Conservation (phyloP, 2,329 filamentous ascomycete species). For the Coleophoma eucalyptorum region DNA sequence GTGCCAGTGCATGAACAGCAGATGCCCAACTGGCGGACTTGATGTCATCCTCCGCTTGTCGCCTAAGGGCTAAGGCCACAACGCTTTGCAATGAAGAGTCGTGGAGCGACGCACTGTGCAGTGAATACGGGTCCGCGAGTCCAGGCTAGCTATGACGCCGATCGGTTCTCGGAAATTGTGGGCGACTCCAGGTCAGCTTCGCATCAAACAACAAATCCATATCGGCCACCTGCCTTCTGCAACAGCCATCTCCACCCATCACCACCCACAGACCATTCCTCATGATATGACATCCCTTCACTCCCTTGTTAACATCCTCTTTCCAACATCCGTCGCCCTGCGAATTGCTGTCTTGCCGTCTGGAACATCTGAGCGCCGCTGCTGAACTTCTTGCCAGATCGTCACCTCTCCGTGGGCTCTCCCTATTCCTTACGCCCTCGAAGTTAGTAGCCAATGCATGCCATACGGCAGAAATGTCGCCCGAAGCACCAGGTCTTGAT, state of each 20-base stretch:
- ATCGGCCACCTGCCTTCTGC: neutral
- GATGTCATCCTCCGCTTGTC: too few relatives aligned
- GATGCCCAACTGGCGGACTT: too few relatives aligned
- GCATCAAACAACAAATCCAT: neutral
- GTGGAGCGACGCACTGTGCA: too few relatives aligned
- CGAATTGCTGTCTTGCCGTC: neutral
- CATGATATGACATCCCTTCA: too few relatives aligned
- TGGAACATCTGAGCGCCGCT: neutral
- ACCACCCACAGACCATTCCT: neutral
- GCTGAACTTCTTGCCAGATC: neutral
- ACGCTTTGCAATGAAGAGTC: too few relatives aligned
- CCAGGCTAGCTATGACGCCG: neutral
- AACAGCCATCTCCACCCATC: neutral
- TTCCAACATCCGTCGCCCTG: neutral
- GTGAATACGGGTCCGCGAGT: neutral
- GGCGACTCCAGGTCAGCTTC: neutral
- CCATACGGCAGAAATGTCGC: slow-evolving; percentile 66
- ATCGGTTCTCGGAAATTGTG: neutral
- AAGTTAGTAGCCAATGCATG: slow-evolving; percentile 47
- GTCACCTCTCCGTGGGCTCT: neutral
- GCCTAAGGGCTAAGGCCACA: too few relatives aligned
- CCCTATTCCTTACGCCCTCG: neutral
- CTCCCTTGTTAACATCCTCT: too few relatives aligned
- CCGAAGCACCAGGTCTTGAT: slow-evolving; percentile 97
- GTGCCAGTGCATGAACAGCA: too few relatives aligned